These are phyloP conservation scores for Aureobasidium sp. DNA, from an alignment of 2,329 filamentous ascomycete genomes.

Conservation along the genomic window DNA sequence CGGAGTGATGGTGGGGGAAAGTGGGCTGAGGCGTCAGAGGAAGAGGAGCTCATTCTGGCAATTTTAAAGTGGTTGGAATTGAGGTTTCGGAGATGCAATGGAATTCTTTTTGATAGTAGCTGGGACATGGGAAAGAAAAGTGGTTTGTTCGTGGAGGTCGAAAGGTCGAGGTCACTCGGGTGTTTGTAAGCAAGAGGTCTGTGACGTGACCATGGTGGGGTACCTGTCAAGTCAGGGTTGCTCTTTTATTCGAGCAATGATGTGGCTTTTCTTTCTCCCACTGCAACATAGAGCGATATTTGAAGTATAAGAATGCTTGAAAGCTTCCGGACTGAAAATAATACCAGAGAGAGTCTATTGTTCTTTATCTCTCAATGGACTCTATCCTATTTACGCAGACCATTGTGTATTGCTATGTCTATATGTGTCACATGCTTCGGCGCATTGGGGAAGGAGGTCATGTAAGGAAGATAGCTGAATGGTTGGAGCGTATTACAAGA, in stretches of 20 bases:
- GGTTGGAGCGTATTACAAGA: too few relatives aligned
- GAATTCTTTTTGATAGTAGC: background rate
- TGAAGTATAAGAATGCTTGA: too few relatives aligned
- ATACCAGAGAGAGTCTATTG: too few relatives aligned
- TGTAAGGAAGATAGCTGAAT: too few relatives aligned
- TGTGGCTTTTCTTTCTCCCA: too few relatives aligned
- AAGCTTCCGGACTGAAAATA: too few relatives aligned
- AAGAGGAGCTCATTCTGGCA: conserved; percentile 3
- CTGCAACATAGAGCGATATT: too few relatives aligned
- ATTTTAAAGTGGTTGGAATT: background rate
- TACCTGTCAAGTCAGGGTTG: background rate
- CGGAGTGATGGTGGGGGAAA: conserved; percentile 40
- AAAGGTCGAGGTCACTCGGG: background rate
- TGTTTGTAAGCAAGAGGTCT: conserved; percentile 3
- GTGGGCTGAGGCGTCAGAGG: conserved; percentile 13
- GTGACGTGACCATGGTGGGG: conserved; percentile 4
- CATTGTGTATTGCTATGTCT: too few relatives aligned
- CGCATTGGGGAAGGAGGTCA: too few relatives aligned
- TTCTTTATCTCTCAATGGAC: too few relatives aligned
- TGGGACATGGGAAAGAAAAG: background rate
- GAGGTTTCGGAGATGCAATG: background rate
- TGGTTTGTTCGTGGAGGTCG: background rate
- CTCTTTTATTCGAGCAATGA: background rate
- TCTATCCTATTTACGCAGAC: too few relatives aligned
- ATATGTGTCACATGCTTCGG: too few relatives aligned